Conservation (phyloP, 2,329 filamentous ascomycete genomes). For the Calycina herbarum region DNA sequence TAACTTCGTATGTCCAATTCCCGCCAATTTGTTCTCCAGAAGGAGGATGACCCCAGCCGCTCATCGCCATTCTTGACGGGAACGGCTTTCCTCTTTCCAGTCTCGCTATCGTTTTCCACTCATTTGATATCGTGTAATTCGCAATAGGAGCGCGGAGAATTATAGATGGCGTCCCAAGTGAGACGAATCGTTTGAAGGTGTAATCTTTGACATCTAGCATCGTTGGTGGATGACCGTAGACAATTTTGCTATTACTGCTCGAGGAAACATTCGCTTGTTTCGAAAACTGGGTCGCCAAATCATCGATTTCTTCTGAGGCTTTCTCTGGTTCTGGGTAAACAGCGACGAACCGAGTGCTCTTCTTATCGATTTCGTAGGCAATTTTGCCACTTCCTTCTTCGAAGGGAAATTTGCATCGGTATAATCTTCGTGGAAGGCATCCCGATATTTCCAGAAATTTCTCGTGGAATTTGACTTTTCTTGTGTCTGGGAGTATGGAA, state of each 20-base stretch:
- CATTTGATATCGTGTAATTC: background rate
- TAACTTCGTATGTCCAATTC: background rate
- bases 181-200: background rate
- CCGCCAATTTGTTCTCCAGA: background rate
- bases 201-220: background rate
- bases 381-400: background rate
- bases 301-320: background rate
- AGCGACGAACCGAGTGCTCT: background rate
- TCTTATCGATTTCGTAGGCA: conserved; percentile 1
- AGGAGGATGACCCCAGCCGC: background rate
- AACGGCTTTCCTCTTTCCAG: background rate
- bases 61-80: background rate
- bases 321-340: background rate
- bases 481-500: background rate
- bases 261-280: background rate
- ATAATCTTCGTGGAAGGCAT: background rate
- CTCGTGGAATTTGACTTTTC: background rate
- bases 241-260: background rate
- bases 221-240: background rate
- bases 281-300: background rate
- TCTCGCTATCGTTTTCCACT: background rate
- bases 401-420: background rate
- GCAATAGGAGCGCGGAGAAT: background rate
- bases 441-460: background rate
- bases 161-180: background rate